These are phyloP conservation scores for Daedalea quercina DNA, from an alignment of 768 basidiomycete genomes.

Conservation along the genomic window DNA sequence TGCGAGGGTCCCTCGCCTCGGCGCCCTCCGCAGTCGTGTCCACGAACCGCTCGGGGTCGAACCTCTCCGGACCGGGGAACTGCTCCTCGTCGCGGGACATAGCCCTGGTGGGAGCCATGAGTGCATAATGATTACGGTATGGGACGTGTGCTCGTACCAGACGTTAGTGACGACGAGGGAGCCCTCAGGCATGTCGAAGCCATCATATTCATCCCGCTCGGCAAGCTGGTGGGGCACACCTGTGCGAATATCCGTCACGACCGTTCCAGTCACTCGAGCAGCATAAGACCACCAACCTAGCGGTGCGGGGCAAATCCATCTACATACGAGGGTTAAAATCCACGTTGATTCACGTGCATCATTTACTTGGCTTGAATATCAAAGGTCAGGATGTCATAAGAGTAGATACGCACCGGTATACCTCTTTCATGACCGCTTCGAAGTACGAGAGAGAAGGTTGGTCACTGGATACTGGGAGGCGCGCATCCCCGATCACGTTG, in stretches of 20 bases:
- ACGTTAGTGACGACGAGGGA: slow-evolving; percentile 18
- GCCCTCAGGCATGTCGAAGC: slow-evolving; percentile 13
- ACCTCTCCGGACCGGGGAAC: slow-evolving; percentile 5
- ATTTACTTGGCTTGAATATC: background rate
- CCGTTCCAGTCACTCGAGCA: slow-evolving; percentile 10
- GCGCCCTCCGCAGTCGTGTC: slow-evolving; percentile 17
- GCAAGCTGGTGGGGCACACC: slow-evolving; percentile 15
- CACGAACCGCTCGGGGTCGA: slow-evolving; percentile 20
- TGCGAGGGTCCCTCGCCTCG: slow-evolving; percentile 3
- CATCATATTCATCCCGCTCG: slow-evolving; percentile 17
- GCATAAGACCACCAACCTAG: slow-evolving; percentile 26
- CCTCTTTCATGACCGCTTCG: slow-evolving; percentile 32
- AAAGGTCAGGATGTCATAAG: background rate
- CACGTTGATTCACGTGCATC: background rate
- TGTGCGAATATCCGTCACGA: background rate
- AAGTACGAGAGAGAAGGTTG: slow-evolving; percentile 33
- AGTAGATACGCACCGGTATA: slow-evolving; percentile 16
- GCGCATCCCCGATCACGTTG: slow-evolving; percentile 30
- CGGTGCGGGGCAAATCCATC: slow-evolving; percentile 19
- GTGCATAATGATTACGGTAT: background rate
- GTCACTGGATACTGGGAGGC: slow-evolving; percentile 34
- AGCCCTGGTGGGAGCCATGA: slow-evolving; percentile 1
- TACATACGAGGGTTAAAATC: background rate
- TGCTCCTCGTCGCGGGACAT: slow-evolving; percentile 1
- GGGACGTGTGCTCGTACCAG: slow-evolving; percentile 8